Percentiles rank a stretch among this genome's conserved stretches.
Conservation (phyloP, 495 filamentous ascomycete genomes). For the Annulohypoxylon bovei region DNA sequence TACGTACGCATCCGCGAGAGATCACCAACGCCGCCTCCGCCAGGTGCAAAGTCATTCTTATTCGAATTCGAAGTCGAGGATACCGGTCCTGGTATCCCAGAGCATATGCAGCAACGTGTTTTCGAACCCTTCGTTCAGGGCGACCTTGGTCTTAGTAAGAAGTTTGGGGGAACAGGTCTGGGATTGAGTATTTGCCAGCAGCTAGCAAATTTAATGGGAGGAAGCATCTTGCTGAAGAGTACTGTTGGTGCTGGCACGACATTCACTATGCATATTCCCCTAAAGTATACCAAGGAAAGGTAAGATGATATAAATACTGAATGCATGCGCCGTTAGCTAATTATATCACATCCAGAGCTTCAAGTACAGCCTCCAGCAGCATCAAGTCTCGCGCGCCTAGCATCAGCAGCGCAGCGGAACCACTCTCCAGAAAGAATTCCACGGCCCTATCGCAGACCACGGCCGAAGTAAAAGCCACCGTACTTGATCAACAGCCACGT, state of each 20-base stretch:
- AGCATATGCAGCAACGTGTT: constrained; percentile 76
- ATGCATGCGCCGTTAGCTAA: constrained; percentile 36
- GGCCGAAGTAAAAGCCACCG: constrained; percentile 45
- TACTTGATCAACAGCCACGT: constrained; percentile 70
- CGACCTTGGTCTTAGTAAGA: constrained; percentile 86
- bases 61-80: constrained; percentile 93
- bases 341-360: constrained; percentile 49
- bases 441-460: constrained; percentile 41
- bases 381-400: constrained; percentile 78
- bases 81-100: constrained; percentile 89
- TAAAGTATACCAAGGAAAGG: constrained; percentile 77
- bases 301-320: constrained; percentile 35
- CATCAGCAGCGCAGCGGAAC: constrained; percentile 77
- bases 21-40: constrained; percentile 68
- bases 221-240: constrained; percentile 76
- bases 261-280: constrained; percentile 85
- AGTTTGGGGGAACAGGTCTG: constrained; percentile 90
- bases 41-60: constrained; percentile 65
- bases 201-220: constrained; percentile 83
- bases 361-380: constrained; percentile 59
- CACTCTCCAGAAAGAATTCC: constrained; percentile 56
- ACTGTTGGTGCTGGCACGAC: constrained; percentile 77
- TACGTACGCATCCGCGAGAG: constrained; percentile 64
- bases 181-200: constrained; percentile 90
- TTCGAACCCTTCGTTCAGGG: constrained; percentile 97